These are phyloP conservation scores for Trametes pubescens DNA, from an alignment of 1,284 basidiomycete species.

Conservation along the genomic window DNA sequence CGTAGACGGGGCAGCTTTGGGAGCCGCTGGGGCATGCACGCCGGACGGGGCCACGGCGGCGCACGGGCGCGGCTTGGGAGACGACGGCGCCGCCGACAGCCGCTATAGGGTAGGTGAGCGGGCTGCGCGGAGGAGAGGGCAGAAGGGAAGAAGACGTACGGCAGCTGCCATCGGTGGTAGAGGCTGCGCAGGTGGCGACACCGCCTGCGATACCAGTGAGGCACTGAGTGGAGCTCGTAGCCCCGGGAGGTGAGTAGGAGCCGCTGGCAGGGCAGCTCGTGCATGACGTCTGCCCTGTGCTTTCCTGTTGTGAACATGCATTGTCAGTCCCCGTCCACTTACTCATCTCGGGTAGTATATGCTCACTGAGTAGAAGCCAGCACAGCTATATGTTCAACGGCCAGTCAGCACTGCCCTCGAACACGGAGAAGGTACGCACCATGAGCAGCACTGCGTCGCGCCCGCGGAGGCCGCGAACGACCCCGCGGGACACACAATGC, in stretches of 20 bases:
- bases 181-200: constrained; percentile 27
- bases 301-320: constrained; percentile 11
- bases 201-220: constrained; percentile 26
- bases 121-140: too few species aligned
- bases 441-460: constrained; percentile 36
- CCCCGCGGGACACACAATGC: constrained; percentile 30
- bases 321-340: neutral
- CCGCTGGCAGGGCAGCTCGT: constrained; percentile 35
- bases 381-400: constrained; percentile 29
- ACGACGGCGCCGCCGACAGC: constrained; percentile 24
- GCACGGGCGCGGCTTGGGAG: neutral
- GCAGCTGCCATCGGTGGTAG: constrained; percentile 29
- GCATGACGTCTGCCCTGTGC: constrained; percentile 32
- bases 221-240: constrained; percentile 30
- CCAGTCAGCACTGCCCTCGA: neutral
- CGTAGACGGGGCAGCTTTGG: constrained; percentile 34
- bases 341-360: neutral
- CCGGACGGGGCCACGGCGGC: constrained; percentile 10
- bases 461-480: constrained; percentile 32
- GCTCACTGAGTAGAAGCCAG: constrained; percentile 35
- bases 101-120: constrained; percentile 13
- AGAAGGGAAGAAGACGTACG: constrained; percentile 27
- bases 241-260: constrained; percentile 32
- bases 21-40: constrained; percentile 27
- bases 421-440: constrained; percentile 19